A percentile compares a stretch with the other conserved stretches of the same genome.
These are phyloP conservation scores for Boletus subparvulus DNA, from an alignment of 768 basidiomycete species.

Conservation along the genomic window DNA sequence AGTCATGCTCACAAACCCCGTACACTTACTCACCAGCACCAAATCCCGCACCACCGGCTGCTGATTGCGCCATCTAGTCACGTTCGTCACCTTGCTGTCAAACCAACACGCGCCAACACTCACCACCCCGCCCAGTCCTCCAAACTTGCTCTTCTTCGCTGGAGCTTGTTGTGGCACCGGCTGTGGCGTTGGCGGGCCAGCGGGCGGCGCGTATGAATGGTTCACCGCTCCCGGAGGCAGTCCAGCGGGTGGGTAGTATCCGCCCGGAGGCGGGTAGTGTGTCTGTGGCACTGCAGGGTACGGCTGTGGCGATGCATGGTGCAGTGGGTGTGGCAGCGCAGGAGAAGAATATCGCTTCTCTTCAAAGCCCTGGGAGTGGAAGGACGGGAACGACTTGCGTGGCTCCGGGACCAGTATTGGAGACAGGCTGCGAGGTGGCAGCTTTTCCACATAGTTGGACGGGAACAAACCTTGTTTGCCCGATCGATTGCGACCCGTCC, in stretches of 20 bases:
- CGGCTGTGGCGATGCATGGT: constrained; percentile 14
- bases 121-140: constrained; percentile 41
- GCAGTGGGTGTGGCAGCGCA: constrained; percentile 18
- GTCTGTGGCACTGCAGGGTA: constrained; percentile 15
- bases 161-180: constrained; percentile 30
- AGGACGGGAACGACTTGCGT: constrained; percentile 16
- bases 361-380: constrained; percentile 2
- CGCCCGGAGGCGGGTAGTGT: constrained; percentile 12
- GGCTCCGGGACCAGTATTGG: constrained; percentile 26
- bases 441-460: constrained; percentile 68
- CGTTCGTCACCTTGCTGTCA: not conserved
- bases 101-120: constrained; percentile 2
- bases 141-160: constrained; percentile 39
- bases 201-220: constrained; percentile 19
- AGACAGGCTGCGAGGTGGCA: constrained; percentile 28
- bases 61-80: constrained; percentile 32
- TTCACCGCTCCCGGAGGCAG: constrained; percentile 12
- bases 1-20: not conserved
- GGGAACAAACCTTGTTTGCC: constrained; percentile 78
- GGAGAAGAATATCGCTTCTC: constrained; percentile 20
- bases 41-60: constrained; percentile 46
- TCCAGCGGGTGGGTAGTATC: constrained; percentile 16
- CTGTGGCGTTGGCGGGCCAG: constrained; percentile 42
- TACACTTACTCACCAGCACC: constrained; percentile 39
- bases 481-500: constrained; percentile 65